phyloP scores from a whole-genome alignment of 2,329 filamentous ascomycete genomes.

The Scedosporium boydii region DNA sequence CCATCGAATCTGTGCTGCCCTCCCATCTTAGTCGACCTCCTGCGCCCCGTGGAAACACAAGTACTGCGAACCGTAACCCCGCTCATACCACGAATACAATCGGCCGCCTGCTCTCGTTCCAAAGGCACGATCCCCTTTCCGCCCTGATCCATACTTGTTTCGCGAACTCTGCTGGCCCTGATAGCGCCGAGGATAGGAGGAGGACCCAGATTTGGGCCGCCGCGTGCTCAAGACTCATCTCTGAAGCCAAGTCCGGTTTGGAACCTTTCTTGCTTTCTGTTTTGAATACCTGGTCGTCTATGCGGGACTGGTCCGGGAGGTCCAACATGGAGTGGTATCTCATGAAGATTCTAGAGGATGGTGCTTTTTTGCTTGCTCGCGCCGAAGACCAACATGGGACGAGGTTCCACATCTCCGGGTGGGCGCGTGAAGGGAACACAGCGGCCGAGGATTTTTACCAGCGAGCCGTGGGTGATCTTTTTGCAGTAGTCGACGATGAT shows the following conservation, averaged over 20 bases:
- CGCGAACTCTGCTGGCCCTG: slow-evolving; percentile 72
- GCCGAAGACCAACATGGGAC: slow-evolving; percentile 69
- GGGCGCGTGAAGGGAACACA: slow-evolving; percentile 70
- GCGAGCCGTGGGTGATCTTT: slow-evolving; percentile 68
- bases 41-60: slow-evolving; percentile 27
- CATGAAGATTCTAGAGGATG: slow-evolving; percentile 88
- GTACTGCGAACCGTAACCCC: background rate
- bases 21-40: slow-evolving; percentile 45
- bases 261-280: slow-evolving; percentile 77
- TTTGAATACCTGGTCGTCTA: slow-evolving; percentile 76
- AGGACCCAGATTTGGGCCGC: slow-evolving; percentile 83
- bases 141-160: slow-evolving; percentile 82
- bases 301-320: slow-evolving; percentile 83
- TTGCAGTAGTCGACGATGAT: slow-evolving; percentile 77
- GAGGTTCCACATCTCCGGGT: slow-evolving; percentile 60
- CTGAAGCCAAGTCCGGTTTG: slow-evolving; percentile 63
- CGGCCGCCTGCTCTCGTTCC: slow-evolving; percentile 78
- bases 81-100: slow-evolving; percentile 44
- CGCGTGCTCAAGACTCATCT: slow-evolving; percentile 73
- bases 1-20: slow-evolving; percentile 73
- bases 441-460: slow-evolving; percentile 85
- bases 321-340: slow-evolving; percentile 88
- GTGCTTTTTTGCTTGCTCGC: slow-evolving; percentile 80
- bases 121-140: slow-evolving; percentile 73
- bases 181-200: slow-evolving; percentile 70